These are phyloP conservation scores for Naematelia aurantialba DNA, from an alignment of 768 basidiomycete genomes.

Conservation along the genomic window DNA sequence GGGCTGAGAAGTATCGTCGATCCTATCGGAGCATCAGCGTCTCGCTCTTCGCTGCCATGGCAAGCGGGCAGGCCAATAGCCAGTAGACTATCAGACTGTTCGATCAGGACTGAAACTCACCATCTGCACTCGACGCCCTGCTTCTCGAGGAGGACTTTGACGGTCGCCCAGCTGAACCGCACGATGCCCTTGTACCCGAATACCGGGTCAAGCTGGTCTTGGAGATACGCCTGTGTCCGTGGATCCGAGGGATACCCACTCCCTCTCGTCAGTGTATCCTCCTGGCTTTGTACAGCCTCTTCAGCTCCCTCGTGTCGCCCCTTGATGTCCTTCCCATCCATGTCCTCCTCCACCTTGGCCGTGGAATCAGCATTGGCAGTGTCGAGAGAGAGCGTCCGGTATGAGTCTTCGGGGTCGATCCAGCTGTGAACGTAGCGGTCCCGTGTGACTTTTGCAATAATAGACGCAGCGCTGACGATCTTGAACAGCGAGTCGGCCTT, in stretches of 20 bases:
- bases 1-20: constrained; percentile 70
- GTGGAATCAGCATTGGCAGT: neutral
- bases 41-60: neutral
- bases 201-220: constrained; percentile 68
- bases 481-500: constrained; percentile 97
- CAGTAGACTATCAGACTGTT: neutral
- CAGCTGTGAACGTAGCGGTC: constrained; percentile 85
- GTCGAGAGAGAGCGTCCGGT: constrained; percentile 1
- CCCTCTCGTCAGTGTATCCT: constrained; percentile 55
- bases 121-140: constrained; percentile 75
- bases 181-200: constrained; percentile 90
- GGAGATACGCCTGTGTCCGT: constrained; percentile 83
- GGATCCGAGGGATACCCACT: constrained; percentile 98
- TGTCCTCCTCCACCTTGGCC: constrained; percentile 50
- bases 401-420: constrained; percentile 52
- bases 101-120: constrained; percentile 58
- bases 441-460: constrained; percentile 92
- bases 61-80: constrained; percentile 8
- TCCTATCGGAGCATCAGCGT: constrained; percentile 57
- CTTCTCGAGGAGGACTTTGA: constrained; percentile 78
- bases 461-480: constrained; percentile 93
- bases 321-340: neutral
- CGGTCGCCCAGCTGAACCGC: constrained; percentile 93
- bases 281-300: constrained; percentile 11
- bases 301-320: constrained; percentile 8